Evolutionary conservation across 768 basidiomycete species (phyloP), one percentile per base, ranked within the genome.

Genomic region (Megacollybia marginata): DNA sequence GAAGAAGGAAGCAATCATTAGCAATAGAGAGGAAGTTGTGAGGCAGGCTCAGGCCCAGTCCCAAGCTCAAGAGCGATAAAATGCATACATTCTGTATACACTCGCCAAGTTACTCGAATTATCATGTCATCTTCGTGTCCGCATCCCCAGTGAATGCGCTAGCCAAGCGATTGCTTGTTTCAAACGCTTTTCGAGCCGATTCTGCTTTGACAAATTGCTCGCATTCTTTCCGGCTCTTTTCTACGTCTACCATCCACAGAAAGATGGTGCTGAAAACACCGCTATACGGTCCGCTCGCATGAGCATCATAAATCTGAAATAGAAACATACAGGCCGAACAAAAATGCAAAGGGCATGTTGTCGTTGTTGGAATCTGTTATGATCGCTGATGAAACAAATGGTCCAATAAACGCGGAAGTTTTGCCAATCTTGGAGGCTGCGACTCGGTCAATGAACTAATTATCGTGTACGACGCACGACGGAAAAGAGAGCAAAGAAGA

Each of bases 371-470:
- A 75, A 4, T 75, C 83, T 10, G 79, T 79, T 53, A 87, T 87
- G 51, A 87, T 86, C 1, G 85, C 85, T 47, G 82, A 80, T 2
- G 83, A 85, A 19, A 86, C 82, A 55, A 88, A 74, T 2, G 85
- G 84, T 0, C 85, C 85, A 51, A 87, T 85, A 62, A 87, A 85
- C 15, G 84, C 81, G 35, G 84, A 85, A 7, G 83, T 85, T 63
- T 86, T 87, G 12, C 85, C 84, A 38, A 85, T 67, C 80, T 83
- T 34, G 10, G 5, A 47, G 31, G 33, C 19, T 52, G 38, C 20
- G 34, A 16, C 42, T 13, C 15, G 38, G 38, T 40, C 19, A 40
- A 19, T 2, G 15, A 33, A 33, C 20, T 12, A 2, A 32, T 15
- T 19, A 20, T n/a, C 15, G 46, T 13, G 33, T 13, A 32, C 18